phyloP scores from a whole-genome alignment of 2,329 filamentous ascomycete species.

The Monosporascus ibericus region DNA sequence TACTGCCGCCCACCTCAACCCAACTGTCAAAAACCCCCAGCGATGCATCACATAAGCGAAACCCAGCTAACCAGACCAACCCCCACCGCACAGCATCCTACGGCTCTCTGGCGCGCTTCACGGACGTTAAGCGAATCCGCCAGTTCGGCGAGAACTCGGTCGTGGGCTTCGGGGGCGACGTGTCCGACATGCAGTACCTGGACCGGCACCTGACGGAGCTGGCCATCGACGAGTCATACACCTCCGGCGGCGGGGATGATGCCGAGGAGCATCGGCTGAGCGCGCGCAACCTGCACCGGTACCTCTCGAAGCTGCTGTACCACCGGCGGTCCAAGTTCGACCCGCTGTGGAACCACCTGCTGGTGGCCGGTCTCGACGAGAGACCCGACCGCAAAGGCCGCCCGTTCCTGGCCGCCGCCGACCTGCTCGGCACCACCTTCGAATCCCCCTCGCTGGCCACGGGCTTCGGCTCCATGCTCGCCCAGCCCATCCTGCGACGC shows the following conservation, averaged over 20 bases:
- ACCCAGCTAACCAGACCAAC: constrained; percentile 5
- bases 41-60: background rate
- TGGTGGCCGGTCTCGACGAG: constrained; percentile 84
- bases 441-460: constrained; percentile 83
- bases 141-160: constrained; percentile 79
- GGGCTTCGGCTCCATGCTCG: constrained; percentile 87
- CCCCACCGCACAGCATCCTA: constrained; percentile 67
- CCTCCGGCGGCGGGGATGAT: constrained; percentile 31
- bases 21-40: no score
- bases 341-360: constrained; percentile 92
- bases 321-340: constrained; percentile 92
- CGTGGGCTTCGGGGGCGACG: constrained; percentile 91
- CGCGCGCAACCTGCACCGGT: constrained; percentile 93
- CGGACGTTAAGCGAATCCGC: constrained; percentile 90
- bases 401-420: constrained; percentile 87
- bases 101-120: constrained; percentile 93
- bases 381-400: constrained; percentile 68
- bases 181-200: constrained; percentile 98
- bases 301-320: constrained; percentile 94
- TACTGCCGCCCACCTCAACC: background rate
- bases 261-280: constrained; percentile 52
- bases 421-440: constrained; percentile 91
- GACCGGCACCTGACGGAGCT: constrained; percentile 85
- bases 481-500: constrained; percentile 82
- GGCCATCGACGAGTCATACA: constrained; percentile 83